phyloP scores from a whole-genome alignment of 2,329 filamentous ascomycete species.

The Stemphylium beticola region DNA sequence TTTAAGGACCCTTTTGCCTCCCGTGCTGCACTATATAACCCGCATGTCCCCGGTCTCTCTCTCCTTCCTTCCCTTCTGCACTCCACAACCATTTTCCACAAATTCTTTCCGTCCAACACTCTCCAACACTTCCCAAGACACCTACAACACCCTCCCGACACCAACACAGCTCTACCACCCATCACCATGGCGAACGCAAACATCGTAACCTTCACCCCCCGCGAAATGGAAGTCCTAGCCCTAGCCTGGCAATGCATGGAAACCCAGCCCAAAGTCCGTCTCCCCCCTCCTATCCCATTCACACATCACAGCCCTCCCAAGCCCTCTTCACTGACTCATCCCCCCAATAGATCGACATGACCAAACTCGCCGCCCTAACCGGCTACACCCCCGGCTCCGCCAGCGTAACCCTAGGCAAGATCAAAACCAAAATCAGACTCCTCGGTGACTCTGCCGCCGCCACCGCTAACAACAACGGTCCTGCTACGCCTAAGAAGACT shows the following conservation, averaged over 20 bases:
- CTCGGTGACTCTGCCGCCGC: slow-evolving; percentile 14
- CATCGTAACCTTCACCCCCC: slow-evolving; percentile 20
- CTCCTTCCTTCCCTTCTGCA: neutral
- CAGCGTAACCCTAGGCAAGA: slow-evolving; percentile 37
- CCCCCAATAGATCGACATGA: slow-evolving; percentile 18
- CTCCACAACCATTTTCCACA: slow-evolving; percentile 1
- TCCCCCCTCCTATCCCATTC: neutral
- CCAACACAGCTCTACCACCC: neutral
- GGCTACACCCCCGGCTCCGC: slow-evolving; percentile 38
- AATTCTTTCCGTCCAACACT: neutral
- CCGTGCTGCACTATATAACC: neutral
- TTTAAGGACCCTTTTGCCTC: neutral
- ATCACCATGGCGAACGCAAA: slow-evolving; percentile 20
- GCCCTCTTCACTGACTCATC: slow-evolving; percentile 10
- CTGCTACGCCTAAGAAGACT: neutral
- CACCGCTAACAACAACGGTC: too few relatives aligned
- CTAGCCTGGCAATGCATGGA: slow-evolving; percentile 47
- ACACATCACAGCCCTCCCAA: too few relatives aligned
- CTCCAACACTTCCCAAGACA: neutral
- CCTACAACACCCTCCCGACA: neutral
- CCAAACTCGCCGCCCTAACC: slow-evolving; percentile 29
- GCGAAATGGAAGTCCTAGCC: slow-evolving; percentile 41
- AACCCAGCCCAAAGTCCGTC: slow-evolving; percentile 37
- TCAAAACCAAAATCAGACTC: slow-evolving; percentile 40
- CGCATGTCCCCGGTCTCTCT: neutral